These are phyloP conservation scores for Neonectria neomacrospora DNA, from an alignment of 2,329 filamentous ascomycete genomes.

Conservation along the genomic window DNA sequence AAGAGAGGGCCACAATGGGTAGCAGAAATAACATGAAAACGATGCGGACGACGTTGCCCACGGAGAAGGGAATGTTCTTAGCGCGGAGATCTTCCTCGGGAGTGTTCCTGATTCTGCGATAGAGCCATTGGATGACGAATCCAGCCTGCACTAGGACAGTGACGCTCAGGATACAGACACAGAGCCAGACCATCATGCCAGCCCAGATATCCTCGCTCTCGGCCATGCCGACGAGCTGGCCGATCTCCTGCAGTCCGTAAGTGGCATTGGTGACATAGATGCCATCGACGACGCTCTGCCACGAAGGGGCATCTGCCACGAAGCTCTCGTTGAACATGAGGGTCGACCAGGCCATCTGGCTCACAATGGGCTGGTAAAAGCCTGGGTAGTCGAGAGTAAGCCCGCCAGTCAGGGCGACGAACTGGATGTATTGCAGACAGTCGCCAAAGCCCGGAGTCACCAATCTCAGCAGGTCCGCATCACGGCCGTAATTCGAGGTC, in stretches of 20 bases:
- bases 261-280: slow-evolving; percentile 84
- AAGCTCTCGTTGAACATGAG: slow-evolving; percentile 96
- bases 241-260: slow-evolving; percentile 82
- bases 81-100: slow-evolving; percentile 87
- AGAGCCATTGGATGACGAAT: slow-evolving; percentile 81
- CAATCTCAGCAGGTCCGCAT: slow-evolving; percentile 88
- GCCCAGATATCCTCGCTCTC: slow-evolving; percentile 87
- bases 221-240: slow-evolving; percentile 85
- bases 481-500: slow-evolving; percentile 97
- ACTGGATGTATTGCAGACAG: slow-evolving; percentile 97
- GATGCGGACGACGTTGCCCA: slow-evolving; percentile 83
- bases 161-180: slow-evolving; percentile 77
- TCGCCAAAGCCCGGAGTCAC: slow-evolving; percentile 97
- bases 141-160: slow-evolving; percentile 78
- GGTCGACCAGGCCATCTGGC: slow-evolving; percentile 86
- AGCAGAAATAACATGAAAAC: slow-evolving; percentile 93
- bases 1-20: slow-evolving; percentile 85
- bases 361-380: slow-evolving; percentile 91
- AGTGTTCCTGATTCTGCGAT: slow-evolving; percentile 75
- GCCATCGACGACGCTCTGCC: slow-evolving; percentile 78
- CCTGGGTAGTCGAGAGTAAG: slow-evolving; percentile 91
- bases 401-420: slow-evolving; percentile 86
- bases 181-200: slow-evolving; percentile 91
- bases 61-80: slow-evolving; percentile 90
- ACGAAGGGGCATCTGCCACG: slow-evolving; percentile 74